phyloP scores from a whole-genome alignment of 495 filamentous ascomycete species.

The Penicillium dipodomyicola region DNA sequence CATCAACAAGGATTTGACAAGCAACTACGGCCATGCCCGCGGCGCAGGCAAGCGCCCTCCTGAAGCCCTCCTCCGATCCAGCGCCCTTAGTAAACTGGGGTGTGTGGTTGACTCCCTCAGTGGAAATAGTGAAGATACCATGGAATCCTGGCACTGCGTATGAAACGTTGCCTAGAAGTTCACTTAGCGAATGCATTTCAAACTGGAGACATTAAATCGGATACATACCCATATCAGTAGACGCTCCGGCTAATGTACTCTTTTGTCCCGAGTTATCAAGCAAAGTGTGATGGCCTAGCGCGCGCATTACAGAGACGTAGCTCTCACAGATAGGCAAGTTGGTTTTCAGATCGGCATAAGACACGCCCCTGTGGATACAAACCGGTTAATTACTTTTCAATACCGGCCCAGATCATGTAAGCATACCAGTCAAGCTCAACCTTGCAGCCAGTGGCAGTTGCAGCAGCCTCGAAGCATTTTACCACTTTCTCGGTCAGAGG shows the following conservation, averaged over 20 bases:
- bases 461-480: slow-evolving; percentile 58
- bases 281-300: slow-evolving; percentile 43
- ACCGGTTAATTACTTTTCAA: neutral
- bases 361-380: slow-evolving; percentile 32
- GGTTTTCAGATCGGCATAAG: slow-evolving; percentile 53
- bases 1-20: slow-evolving; percentile 49
- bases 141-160: slow-evolving; percentile 59
- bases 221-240: slow-evolving; percentile 42
- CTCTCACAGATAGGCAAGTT: slow-evolving; percentile 50
- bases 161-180: slow-evolving; percentile 53
- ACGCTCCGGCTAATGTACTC: slow-evolving; percentile 26
- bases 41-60: slow-evolving; percentile 48
- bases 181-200: slow-evolving; percentile 9
- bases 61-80: slow-evolving; percentile 48
- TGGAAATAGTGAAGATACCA: slow-evolving; percentile 52
- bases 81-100: slow-evolving; percentile 54
- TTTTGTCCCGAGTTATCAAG: slow-evolving; percentile 43
- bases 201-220: neutral
- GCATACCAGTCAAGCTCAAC: slow-evolving; percentile 44
- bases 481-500: slow-evolving; percentile 47
- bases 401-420: neutral
- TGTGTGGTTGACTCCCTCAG: slow-evolving; percentile 55
- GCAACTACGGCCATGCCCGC: slow-evolving; percentile 58
- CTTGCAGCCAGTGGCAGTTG: slow-evolving; percentile 54
- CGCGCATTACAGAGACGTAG: slow-evolving; percentile 52